A percentile compares a stretch with the other conserved stretches of the same genome.
Evolutionary conservation across 371 early-diverging fungal genomes (phyloP).

Genomic region (Globomyces sp.): DNA sequence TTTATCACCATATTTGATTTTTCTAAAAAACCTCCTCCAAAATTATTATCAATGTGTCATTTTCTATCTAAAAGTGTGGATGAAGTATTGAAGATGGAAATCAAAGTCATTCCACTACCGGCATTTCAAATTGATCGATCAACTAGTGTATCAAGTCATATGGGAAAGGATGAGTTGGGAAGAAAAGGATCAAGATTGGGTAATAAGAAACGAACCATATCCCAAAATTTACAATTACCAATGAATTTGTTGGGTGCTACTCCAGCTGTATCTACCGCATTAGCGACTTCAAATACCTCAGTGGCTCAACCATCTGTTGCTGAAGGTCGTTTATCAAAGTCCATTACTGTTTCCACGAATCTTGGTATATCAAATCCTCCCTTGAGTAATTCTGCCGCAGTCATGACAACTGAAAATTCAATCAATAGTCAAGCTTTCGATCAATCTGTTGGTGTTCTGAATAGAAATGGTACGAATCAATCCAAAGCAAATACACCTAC

Average conservation of each 20-base stretch:
- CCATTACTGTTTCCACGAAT: too few species aligned
- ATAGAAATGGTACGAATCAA: neutral
- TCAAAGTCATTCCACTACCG: neutral
- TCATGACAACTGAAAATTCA: too few species aligned
- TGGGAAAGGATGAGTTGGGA: neutral
- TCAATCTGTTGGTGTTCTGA: too few species aligned
- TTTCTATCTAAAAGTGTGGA: slow-evolving; percentile 9
- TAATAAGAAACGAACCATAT: neutral
- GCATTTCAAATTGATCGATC: neutral
- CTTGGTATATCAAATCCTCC: too few species aligned
- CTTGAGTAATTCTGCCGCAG: too few species aligned
- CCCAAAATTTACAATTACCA: slow-evolving; percentile 1
- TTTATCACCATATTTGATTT: slow-evolving; percentile 1
- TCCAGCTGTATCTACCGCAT: neutral
- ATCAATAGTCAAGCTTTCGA: too few species aligned
- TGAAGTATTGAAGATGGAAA: slow-evolving; percentile 2
- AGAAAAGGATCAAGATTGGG: neutral
- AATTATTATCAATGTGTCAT: slow-evolving; percentile 8
- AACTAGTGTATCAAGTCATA: neutral
- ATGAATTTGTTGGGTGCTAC: neutral
- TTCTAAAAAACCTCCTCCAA: slow-evolving; percentile 4
- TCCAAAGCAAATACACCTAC: neutral
- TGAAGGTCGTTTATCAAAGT: too few species aligned
- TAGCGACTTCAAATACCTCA: too few species aligned
- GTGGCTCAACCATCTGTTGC: too few species aligned